Conservation (phyloP, 1,139 yeast genomes). For the Candida sp. region DNA sequence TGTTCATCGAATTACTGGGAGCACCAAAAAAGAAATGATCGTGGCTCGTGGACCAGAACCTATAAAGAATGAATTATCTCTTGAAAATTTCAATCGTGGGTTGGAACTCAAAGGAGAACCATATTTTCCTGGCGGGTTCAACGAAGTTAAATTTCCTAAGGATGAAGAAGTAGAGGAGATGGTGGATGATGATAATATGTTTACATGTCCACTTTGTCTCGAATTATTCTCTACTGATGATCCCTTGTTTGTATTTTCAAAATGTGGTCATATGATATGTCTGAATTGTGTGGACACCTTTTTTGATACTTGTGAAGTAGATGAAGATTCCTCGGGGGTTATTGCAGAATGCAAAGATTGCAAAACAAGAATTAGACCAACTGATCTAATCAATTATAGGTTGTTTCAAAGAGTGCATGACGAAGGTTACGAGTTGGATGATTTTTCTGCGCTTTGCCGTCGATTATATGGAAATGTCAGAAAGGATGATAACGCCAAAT, state of each 20-base stretch:
- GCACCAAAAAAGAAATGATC: not conserved
- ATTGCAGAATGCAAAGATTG: slow-evolving; percentile 57
- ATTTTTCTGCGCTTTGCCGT: slow-evolving; percentile 7
- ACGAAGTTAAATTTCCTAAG: slow-evolving; percentile 4
- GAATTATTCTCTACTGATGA: slow-evolving; percentile 53
- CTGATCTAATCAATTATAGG: slow-evolving; percentile 45
- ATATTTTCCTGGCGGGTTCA: slow-evolving; percentile 4
- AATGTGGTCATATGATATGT: slow-evolving; percentile 74
- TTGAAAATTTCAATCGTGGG: not conserved
- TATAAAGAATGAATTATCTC: no score
- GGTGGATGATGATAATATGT: slow-evolving; percentile 15
- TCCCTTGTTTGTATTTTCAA: slow-evolving; percentile 43
- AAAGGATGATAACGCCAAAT: slow-evolving; percentile 11
- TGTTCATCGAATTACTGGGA: slow-evolving; percentile 3
- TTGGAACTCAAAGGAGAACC: not conserved
- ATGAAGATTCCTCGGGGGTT: slow-evolving; percentile 31
- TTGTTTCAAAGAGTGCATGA: slow-evolving; percentile 48
- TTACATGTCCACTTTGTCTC: slow-evolving; percentile 67
- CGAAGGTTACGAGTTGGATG: slow-evolving; percentile 13
- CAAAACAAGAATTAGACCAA: slow-evolving; percentile 32
- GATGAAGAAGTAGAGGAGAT: slow-evolving; percentile 12
- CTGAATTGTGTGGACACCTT: slow-evolving; percentile 55
- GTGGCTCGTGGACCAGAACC: not conserved
- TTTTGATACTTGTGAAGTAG: slow-evolving; percentile 38
- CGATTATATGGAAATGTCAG: slow-evolving; percentile 6